These are phyloP conservation scores for Starmerella vaccinii DNA, from an alignment of 805 yeast species.

Conservation along the genomic window DNA sequence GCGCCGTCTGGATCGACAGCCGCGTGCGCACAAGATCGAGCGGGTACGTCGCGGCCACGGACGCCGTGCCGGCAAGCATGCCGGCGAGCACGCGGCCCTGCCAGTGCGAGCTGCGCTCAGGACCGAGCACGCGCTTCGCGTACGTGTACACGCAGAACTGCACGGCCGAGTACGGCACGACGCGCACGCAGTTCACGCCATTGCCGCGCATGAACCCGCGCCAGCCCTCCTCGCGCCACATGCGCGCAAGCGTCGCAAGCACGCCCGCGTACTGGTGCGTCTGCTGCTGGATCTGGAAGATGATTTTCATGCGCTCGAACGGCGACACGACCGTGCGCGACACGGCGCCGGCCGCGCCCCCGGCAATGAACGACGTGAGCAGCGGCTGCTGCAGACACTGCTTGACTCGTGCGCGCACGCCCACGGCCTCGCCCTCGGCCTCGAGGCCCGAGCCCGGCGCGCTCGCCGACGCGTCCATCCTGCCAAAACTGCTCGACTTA, in stretches of 20 bases:
- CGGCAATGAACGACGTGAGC: conserved; percentile 76
- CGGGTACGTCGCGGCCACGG: conserved; percentile 82
- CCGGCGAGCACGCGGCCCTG: conserved; percentile 49
- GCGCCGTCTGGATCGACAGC: conserved; percentile 79
- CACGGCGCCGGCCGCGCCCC: conserved; percentile 93
- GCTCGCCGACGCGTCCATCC: conserved; percentile 1
- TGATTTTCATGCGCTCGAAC: conserved; percentile 83
- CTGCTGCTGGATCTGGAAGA: conserved; percentile 77
- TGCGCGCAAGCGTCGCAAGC: conserved; percentile 60
- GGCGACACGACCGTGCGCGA: conserved; percentile 92
- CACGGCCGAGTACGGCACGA: conserved; percentile 88
- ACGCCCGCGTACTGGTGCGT: conserved; percentile 45
- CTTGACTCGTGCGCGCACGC: neutral
- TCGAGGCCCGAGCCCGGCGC: neutral
- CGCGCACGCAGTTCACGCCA: conserved; percentile 77
- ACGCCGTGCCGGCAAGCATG: conserved; percentile 65
- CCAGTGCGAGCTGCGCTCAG: conserved; percentile 26
- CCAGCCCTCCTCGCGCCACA: conserved; percentile 88
- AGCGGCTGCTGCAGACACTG: conserved; percentile 27
- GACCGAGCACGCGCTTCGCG: conserved; percentile 38
- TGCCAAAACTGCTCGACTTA: too few relatives aligned
- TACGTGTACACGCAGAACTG: conserved; percentile 78
- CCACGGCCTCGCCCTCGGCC: neutral
- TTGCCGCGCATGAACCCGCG: conserved; percentile 85
- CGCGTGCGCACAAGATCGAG: conserved; percentile 85